Evolutionary conservation across 2,329 filamentous ascomycete genomes (phyloP), one percentile per base, ranked within the genome.

Genomic region (Clarireedia paspali): DNA sequence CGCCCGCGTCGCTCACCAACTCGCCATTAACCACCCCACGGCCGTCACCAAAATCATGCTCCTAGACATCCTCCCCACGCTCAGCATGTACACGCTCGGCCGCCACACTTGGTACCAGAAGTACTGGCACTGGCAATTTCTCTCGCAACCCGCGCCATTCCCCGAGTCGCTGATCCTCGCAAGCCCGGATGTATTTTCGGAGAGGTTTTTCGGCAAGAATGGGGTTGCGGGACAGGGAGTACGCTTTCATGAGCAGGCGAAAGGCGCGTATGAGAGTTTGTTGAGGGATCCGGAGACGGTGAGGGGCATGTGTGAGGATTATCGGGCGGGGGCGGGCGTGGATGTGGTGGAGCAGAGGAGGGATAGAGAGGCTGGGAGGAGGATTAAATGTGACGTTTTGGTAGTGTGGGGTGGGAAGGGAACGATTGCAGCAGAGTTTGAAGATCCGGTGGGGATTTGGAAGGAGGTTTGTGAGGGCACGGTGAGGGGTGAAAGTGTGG

Each of bases 91-190:
- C 68, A 68, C 70, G 49, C 67, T 72, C 15, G 73, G 73, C 3
- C 60, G 73, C 51, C 61, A 71, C 4, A 66, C 67, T 0, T 76
- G 80, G 57, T 75, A 77, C 1, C 70, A 70, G 27, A 71, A 73
- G 0, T 82, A 81, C 65, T 82, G 77, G 62, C 80, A 83, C 66
- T 83, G 80, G 79, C 81, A 80, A 52, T 77, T 83, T 59, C 71
- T 83, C 20, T 77, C 81, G 7, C 80, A 83, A 63, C 65, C 69
- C 0, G 68, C 68, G 5, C 76, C 80, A 0, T 71, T 82, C 5
- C 79, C 76, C 0, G 79, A 82, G 62, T 73, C 71, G 42, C 67
- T 80, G 47, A 74, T 76, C 39, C 27, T 67, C 0, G 66, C 63
- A 0, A 64, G 69, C 24, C 72, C 74, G 3, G 63, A 70, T 6